Percentiles rank a stretch among this genome's conserved stretches.
Evolutionary conservation across 2,329 filamentous ascomycete genomes (phyloP).

Genomic region (Verticillium longisporum): DNA sequence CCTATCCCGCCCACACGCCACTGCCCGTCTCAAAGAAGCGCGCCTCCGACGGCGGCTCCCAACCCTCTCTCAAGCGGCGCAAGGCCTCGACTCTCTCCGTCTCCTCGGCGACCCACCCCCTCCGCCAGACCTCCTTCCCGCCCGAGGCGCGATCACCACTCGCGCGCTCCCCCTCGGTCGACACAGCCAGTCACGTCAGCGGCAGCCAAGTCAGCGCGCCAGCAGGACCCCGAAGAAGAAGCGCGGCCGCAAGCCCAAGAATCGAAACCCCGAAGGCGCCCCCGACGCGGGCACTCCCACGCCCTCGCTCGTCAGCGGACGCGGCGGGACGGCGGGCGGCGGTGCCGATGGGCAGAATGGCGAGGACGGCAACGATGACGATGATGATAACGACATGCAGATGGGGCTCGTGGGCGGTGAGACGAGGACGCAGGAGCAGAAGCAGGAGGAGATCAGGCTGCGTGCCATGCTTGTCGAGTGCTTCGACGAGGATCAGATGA

Average conservation of each 20-base stretch:
- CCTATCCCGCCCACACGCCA: slow-evolving; percentile 41
- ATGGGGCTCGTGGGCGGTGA: slow-evolving; percentile 52
- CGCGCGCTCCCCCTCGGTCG: slow-evolving; percentile 56
- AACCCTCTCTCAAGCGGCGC: slow-evolving; percentile 54
- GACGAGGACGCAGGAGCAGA: slow-evolving; percentile 59
- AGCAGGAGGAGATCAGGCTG: slow-evolving; percentile 52
- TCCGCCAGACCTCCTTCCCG: slow-evolving; percentile 77
- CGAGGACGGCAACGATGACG: slow-evolving; percentile 50
- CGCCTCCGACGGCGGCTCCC: slow-evolving; percentile 45
- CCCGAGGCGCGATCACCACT: slow-evolving; percentile 53
- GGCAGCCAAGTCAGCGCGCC: slow-evolving; percentile 50
- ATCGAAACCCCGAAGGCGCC: slow-evolving; percentile 36
- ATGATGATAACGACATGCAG: slow-evolving; percentile 40
- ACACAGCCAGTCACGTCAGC: slow-evolving; percentile 52
- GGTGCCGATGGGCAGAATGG: slow-evolving; percentile 34
- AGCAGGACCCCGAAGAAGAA: slow-evolving; percentile 46
- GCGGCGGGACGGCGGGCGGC: slow-evolving; percentile 32
- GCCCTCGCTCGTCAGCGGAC: slow-evolving; percentile 33
- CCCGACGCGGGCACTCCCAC: slow-evolving; percentile 33
- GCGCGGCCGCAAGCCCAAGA: slow-evolving; percentile 55
- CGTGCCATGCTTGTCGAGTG: slow-evolving; percentile 55
- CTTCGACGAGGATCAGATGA: slow-evolving; percentile 60
- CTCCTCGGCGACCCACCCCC: slow-evolving; percentile 50
- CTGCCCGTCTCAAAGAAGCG: slow-evolving; percentile 56
- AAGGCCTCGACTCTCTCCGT: slow-evolving; percentile 61